Percentiles rank a stretch among this genome's conserved stretches.
Evolutionary conservation across 306 rosid species (phyloP).

Genomic region (Cucumis hystrix): DNA sequence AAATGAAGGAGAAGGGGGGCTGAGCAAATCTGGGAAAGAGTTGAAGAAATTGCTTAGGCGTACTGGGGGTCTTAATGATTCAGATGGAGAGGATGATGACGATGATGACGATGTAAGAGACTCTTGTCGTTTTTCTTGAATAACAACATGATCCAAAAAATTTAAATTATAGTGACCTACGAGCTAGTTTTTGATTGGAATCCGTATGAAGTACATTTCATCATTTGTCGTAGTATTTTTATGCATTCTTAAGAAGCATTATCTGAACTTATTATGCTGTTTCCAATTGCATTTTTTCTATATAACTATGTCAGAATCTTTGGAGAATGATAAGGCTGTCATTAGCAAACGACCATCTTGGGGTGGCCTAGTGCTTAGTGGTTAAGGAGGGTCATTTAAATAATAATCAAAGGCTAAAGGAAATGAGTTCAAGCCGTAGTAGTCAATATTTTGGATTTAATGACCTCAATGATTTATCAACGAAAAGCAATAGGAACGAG

Average conservation of each 20-base stretch:
- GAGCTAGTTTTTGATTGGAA: not conserved
- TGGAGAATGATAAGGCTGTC: too few relatives aligned
- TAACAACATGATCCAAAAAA: not conserved
- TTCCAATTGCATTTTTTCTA: not conserved
- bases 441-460: too few relatives aligned
- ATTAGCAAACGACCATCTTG: not conserved
- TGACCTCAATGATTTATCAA: not conserved
- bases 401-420: not conserved
- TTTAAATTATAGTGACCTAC: not conserved
- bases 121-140: not conserved
- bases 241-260: not conserved
- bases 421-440: not conserved
- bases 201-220: not conserved
- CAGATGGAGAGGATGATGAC: conserved; percentile 76
- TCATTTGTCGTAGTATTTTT: not conserved
- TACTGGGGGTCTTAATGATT: conserved; percentile 57
- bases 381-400: too few relatives aligned
- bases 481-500: not conserved
- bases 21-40: conserved; percentile 96
- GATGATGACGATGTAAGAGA: conserved; percentile 51
- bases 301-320: not conserved
- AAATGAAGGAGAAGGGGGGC: conserved; percentile 68
- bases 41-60: conserved; percentile 79
- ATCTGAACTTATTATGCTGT: not conserved
- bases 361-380: not conserved